Evolutionary conservation across 192 early-diverging fungal species (phyloP), one percentile per base, ranked within the genome.

Genomic region (Backusella morwellensis): DNA sequence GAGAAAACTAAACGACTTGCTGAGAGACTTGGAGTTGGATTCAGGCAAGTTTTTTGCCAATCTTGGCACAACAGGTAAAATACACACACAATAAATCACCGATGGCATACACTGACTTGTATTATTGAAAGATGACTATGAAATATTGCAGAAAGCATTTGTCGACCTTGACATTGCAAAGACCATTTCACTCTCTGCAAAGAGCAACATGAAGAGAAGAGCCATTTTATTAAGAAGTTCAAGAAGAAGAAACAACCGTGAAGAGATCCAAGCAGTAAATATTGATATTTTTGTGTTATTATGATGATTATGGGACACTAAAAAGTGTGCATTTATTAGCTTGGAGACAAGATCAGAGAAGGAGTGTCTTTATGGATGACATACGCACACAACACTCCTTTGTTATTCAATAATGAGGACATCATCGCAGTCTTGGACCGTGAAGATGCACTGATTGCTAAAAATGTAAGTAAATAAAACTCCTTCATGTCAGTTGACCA

Each of bases 341-440:
- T 78, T 19, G 77, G 77, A 2, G 66, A 73, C 23, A 78, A 70
- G 44, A 78, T 78, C 23, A 40, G 70, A 19, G 77, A 78, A 85
- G 85, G 77, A 77, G 82, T 52, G 78, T 83, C 17, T 85, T 84
- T 84, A 85, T 89, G 78, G 82, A 86, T 67, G 86, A 87, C 75
- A 83, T 88, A 77, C 85, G 86, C 72, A 38, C 83, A 83, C 21
- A 68, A 72, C 29, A 44, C 72, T 12, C 72, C 77, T 32, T 72
- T 72, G 35, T 35, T 78, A 41, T 35, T 78, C 17, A 68, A 73
- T 29, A 71, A 77, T 68, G 77, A 74, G 26, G 77, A 78, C 34
- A 74, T 78, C 29, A 52, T 74, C 12, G 21, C 63, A 12, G 40
- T 54, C 2, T 54, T 78, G 14, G 67, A 74, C 12, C 66, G 52